These are phyloP conservation scores for Pyracantha coccinea DNA, from an alignment of 331 rosid genomes.

Conservation along the genomic window DNA sequence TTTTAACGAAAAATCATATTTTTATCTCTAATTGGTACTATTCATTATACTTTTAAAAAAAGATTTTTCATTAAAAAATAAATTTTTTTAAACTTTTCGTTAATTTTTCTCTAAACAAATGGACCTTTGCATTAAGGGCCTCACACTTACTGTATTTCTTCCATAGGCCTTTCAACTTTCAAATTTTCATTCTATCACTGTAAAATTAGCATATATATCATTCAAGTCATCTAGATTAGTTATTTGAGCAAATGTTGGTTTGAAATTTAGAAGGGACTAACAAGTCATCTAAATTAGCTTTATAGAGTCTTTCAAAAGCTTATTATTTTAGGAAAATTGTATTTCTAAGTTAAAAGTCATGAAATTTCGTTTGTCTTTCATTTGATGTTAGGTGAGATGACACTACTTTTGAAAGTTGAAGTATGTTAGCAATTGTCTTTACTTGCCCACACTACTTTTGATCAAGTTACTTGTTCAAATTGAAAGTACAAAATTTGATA, in stretches of 20 bases:
- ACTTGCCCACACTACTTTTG: not conserved
- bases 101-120: not conserved
- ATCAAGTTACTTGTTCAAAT: too few species aligned
- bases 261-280: not conserved
- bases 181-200: not conserved
- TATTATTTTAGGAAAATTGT: not conserved
- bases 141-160: not conserved
- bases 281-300: not conserved
- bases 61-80: too few species aligned
- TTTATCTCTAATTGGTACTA: too few species aligned
- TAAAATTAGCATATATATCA: too few species aligned
- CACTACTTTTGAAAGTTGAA: not conserved
- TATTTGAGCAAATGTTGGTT: too few species aligned
- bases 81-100: too few species aligned
- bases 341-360: not conserved
- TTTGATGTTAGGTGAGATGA: not conserved
- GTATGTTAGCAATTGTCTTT: not conserved
- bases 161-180: not conserved
- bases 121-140: not conserved
- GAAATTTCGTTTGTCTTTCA: not conserved
- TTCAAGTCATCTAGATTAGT: too few species aligned
- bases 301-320: not conserved
- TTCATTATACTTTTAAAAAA: too few species aligned
- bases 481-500: too few species aligned
- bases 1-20: too few species aligned